Evolutionary conservation across 495 filamentous ascomycete genomes (phyloP).

Genomic region (Podospora didyma): DNA sequence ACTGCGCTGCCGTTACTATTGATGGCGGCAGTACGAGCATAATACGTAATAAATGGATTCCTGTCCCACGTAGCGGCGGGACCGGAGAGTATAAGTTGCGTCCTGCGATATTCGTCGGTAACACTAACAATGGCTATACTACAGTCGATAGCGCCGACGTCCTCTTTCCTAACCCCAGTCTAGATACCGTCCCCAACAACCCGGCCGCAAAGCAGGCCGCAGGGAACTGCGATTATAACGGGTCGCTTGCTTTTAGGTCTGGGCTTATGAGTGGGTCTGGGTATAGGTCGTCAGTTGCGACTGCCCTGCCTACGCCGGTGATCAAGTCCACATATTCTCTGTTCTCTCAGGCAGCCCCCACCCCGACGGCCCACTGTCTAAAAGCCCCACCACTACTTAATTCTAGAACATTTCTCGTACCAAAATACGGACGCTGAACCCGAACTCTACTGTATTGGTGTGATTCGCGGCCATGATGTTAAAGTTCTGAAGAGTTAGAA

Average conservation of each 20-base stretch:
- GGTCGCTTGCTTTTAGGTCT: constrained; percentile 10
- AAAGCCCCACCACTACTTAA: no score
- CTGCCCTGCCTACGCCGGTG: no score
- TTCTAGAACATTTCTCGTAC: no score
- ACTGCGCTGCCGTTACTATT: constrained; percentile 59
- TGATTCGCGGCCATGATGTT: no score
- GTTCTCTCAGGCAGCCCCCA: no score
- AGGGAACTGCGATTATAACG: constrained; percentile 21
- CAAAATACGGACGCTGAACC: no score
- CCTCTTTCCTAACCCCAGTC: constrained; percentile 70
- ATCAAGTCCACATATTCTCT: no score
- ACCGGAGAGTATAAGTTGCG: constrained; percentile 20
- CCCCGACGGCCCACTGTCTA: no score
- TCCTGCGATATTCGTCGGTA: constrained; percentile 57
- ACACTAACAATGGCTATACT: constrained; percentile 50
- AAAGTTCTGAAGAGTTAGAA: no score
- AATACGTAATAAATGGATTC: constrained; percentile 32
- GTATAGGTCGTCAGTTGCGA: no score
- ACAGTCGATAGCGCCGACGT: constrained; percentile 54
- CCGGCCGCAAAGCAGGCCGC: constrained; percentile 21
- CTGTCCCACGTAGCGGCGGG: constrained; percentile 17
- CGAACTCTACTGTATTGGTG: no score
- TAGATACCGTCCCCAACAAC: constrained; percentile 45
- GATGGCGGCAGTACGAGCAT: constrained; percentile 29
- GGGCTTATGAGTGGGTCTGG: constrained; percentile 6